These are phyloP conservation scores for Houttuynia cordata DNA, from an alignment of 164 flowering plant species.

Conservation along the genomic window DNA sequence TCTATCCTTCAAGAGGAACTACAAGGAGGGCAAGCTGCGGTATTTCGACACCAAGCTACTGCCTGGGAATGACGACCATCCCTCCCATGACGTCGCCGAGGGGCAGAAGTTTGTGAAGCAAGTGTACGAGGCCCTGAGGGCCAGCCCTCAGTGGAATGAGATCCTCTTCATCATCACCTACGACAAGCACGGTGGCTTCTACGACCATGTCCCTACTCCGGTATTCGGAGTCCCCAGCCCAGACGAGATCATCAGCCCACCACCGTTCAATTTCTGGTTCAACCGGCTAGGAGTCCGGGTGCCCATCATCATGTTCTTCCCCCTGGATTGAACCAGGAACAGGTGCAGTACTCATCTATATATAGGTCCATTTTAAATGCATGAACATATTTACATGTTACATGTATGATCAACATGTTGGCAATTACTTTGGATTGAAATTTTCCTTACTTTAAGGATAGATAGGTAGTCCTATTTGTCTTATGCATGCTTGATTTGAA, in stretches of 20 bases:
- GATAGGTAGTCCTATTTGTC: too few species aligned
- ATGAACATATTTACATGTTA: background rate
- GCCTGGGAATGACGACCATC: constrained; percentile 28
- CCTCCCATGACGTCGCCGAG: constrained; percentile 21
- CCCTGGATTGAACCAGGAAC: constrained; percentile 83
- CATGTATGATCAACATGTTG: background rate
- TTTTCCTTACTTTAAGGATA: too few species aligned
- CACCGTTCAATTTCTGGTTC: constrained; percentile 46
- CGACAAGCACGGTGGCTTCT: constrained; percentile 30
- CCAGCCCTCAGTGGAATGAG: constrained; percentile 31
- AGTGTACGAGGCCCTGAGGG: constrained; percentile 23
- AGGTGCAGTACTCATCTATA: constrained; percentile 17
- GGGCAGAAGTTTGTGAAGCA: constrained; percentile 27
- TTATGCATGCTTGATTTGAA: background rate
- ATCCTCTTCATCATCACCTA: constrained; percentile 23
- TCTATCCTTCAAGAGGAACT: constrained; percentile 22
- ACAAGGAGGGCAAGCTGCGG: constrained; percentile 21
- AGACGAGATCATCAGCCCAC: constrained; percentile 51
- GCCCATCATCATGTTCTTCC: constrained; percentile 53
- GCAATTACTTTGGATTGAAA: too few species aligned
- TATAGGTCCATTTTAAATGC: background rate
- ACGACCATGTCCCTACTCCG: constrained; percentile 76
- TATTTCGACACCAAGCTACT: constrained; percentile 17
- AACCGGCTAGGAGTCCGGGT: constrained; percentile 74
- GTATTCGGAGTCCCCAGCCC: constrained; percentile 56